A percentile compares a stretch with the other conserved stretches of the same genome.
phyloP scores from a whole-genome alignment of 345 rosid genomes.

The Kernera saxatilis region DNA sequence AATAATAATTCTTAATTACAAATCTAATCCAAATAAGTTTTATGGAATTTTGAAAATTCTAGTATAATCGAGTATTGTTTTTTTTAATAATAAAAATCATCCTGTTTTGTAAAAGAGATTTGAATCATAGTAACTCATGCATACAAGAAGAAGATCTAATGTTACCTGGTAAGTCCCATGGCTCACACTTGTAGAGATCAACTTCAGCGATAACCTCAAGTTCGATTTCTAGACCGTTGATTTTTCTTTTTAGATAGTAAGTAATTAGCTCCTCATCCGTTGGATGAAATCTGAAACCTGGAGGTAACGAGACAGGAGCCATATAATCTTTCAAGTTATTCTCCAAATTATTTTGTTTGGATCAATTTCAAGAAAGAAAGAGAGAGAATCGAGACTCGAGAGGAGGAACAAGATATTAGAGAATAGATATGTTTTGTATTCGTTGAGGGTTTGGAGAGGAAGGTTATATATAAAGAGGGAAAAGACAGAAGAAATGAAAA shows the following conservation, averaged over 20 bases:
- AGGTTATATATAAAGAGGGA: constrained; percentile 17
- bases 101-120: not conserved
- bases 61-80: not conserved
- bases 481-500: not conserved
- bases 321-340: constrained; percentile 23
- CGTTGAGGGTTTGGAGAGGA: constrained; percentile 15
- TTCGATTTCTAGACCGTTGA: constrained; percentile 58
- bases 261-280: constrained; percentile 75
- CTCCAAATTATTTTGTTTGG: not conserved
- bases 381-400: not conserved
- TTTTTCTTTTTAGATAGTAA: constrained; percentile 68
- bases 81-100: not conserved
- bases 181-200: constrained; percentile 81
- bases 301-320: constrained; percentile 77
- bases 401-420: constrained; percentile 1
- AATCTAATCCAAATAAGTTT: not conserved
- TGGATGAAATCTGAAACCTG: constrained; percentile 80
- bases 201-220: constrained; percentile 74
- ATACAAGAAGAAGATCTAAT: not conserved
- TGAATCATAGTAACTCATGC: not conserved
- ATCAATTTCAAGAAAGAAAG: not conserved
- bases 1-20: not conserved
- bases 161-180: constrained; percentile 83
- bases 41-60: not conserved
- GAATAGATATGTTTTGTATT: constrained; percentile 6